Evolutionary conservation across 78 protist species (phyloP), one percentile per base, ranked within the genome.

Genomic region (Neovahlkampfia damariscottae): DNA sequence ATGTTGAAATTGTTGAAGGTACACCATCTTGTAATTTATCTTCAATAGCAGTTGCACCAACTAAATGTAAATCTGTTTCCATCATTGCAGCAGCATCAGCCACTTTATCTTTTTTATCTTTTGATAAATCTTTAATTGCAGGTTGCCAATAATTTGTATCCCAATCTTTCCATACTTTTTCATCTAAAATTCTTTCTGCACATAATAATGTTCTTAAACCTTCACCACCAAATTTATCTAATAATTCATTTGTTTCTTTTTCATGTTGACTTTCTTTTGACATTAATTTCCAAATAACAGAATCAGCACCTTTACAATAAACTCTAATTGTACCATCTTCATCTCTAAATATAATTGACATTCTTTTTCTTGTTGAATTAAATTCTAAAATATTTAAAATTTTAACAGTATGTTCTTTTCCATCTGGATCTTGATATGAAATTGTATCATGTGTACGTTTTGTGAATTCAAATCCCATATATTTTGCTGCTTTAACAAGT

Each of bases 1-100:
- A 67, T 50, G 3, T 38, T 8, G 9, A 19, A 28, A 86, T 86
- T 2, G 83, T 40, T 28, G 69, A 36, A 4, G 81, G 79, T n/a
- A 82, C 85, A 19, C 34, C 70, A 19, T 80, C 79, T 50, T 85
- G 92, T 40, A 92, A 72, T 78, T 41, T 34, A 74, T 90, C 96
- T 58, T 90, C 94, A 72, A 92, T 88, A 6, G 89, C 95, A 2
- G 95, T 88, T 58, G 84, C 83, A 4, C 96, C 96, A 10, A 89
- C 38, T 2, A 93, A 74, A 27, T 8, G 0, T 77, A 93, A 3
- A 37, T 68, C 35, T 4, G 71, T 9, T 40, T 73, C 77, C 1
- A 3, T 8, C 71, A 2, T 8, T 27, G 3, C 32, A 32, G 70
- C 70, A 2, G 77, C 77, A 4, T 2, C 5, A 29, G 35, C 67